These are phyloP conservation scores for Claviceps capensis DNA, from an alignment of 2,329 filamentous ascomycete species.

Conservation along the genomic window DNA sequence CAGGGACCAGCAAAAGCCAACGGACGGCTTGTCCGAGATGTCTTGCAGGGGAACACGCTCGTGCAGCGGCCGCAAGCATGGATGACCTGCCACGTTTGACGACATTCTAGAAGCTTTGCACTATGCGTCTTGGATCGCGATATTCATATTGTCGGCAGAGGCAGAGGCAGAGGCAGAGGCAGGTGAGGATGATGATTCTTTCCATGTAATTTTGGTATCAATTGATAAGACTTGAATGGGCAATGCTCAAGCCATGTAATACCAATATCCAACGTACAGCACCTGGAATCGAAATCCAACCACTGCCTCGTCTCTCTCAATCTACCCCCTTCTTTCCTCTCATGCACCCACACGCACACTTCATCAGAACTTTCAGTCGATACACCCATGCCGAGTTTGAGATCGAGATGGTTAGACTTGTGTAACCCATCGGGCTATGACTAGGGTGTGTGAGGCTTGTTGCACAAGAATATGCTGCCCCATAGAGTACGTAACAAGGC, in stretches of 20 bases:
- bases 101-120: slow-evolving; percentile 1
- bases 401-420: neutral
- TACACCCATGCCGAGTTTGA: neutral
- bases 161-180: neutral
- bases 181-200: neutral
- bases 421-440: neutral
- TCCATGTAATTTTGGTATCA: neutral
- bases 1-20: neutral
- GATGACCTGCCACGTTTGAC: neutral
- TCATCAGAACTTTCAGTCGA: neutral
- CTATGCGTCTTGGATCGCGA: neutral
- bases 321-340: neutral
- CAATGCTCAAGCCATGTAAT: neutral
- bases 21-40: neutral
- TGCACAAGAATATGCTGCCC: neutral
- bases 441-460: neutral
- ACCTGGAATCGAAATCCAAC: neutral
- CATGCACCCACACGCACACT: neutral
- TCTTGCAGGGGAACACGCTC: neutral
- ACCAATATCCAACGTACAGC: neutral
- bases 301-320: neutral
- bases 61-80: neutral
- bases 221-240: neutral
- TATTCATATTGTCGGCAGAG: neutral
- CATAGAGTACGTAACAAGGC: neutral